Percentiles rank a stretch among this genome's conserved stretches.
phyloP scores from a whole-genome alignment of 2,329 filamentous ascomycete genomes.

The Exophiala dermatitidis region DNA sequence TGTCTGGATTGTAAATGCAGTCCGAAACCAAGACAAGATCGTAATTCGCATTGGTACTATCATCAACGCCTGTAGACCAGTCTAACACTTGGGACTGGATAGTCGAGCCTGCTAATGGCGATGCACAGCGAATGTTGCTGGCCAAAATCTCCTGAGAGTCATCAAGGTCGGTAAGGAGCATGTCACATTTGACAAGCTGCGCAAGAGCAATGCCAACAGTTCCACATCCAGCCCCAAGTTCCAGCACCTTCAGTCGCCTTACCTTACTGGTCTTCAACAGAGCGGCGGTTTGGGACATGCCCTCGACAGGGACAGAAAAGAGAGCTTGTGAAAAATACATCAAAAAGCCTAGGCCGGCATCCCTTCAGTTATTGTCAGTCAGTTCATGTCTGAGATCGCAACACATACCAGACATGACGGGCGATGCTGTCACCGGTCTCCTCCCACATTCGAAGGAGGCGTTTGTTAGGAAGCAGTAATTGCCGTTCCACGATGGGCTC shows the following conservation, averaged over 20 bases:
- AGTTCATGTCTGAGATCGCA: not conserved
- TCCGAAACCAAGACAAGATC: conserved; percentile 61
- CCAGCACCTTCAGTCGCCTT: conserved; percentile 46
- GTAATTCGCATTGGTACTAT: conserved; percentile 36
- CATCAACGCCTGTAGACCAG: conserved; percentile 48
- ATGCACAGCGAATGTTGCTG: conserved; percentile 47
- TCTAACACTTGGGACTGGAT: conserved; percentile 50
- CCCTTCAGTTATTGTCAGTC: conserved; percentile 34
- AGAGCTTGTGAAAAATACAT: conserved; percentile 45
- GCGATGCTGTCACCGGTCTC: conserved; percentile 68
- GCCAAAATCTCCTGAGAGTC: conserved; percentile 56
- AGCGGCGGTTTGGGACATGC: conserved; percentile 31
- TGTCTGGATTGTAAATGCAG: conserved; percentile 67
- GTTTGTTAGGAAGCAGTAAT: conserved; percentile 39
- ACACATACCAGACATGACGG: conserved; percentile 57
- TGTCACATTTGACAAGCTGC: conserved; percentile 44
- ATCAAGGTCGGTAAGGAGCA: conserved; percentile 58
- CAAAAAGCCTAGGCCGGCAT: conserved; percentile 53
- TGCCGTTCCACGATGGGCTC: conserved; percentile 51
- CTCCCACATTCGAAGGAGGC: conserved; percentile 52
- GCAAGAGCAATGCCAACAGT: conserved; percentile 60
- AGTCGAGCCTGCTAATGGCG: conserved; percentile 37
- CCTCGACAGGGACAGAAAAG: conserved; percentile 25
- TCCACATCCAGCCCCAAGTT: conserved; percentile 62
- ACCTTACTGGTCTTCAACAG: conserved; percentile 29